Conservation (phyloP, 352 stramenopile species). For the Phytophthora litchii region DNA sequence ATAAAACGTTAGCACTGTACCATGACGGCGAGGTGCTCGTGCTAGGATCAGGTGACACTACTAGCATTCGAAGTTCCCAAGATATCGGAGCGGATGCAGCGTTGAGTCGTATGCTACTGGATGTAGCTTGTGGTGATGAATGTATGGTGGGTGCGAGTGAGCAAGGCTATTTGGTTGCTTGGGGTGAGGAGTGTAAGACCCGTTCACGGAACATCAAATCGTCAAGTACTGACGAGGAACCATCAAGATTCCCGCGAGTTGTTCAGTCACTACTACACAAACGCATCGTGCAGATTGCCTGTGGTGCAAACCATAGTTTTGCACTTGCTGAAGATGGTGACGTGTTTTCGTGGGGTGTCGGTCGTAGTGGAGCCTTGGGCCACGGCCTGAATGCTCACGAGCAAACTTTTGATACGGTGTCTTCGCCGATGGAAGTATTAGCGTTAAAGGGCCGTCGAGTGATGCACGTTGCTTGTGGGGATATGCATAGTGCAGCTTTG, state of each 20-base stretch:
- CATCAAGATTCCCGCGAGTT: constrained; percentile 24
- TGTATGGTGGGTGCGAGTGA: constrained; percentile 72
- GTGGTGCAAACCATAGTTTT: constrained; percentile 64
- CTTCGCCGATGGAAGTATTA: constrained; percentile 58
- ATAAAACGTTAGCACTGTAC: constrained; percentile 55
- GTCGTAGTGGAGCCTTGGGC: constrained; percentile 56
- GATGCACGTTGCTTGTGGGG: constrained; percentile 55
- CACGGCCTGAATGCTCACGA: constrained; percentile 46
- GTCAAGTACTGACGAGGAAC: not conserved
- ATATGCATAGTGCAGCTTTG: constrained; percentile 65
- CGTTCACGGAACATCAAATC: constrained; percentile 34
- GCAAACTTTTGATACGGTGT: constrained; percentile 39
- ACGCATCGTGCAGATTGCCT: constrained; percentile 62
- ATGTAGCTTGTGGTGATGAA: constrained; percentile 62
- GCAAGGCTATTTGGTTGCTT: constrained; percentile 77
- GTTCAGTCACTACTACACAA: constrained; percentile 64
- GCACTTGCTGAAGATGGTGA: constrained; percentile 64
- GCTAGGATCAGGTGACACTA: constrained; percentile 31
- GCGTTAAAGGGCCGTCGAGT: constrained; percentile 48
- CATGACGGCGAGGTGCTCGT: constrained; percentile 44
- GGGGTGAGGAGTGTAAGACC: constrained; percentile 56
- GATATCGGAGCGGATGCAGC: constrained; percentile 35
- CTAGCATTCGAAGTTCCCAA: constrained; percentile 9
- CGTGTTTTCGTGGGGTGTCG: constrained; percentile 73
- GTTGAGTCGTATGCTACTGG: constrained; percentile 60